phyloP scores from a whole-genome alignment of 768 basidiomycete species.

The Crepidotus variabilis region DNA sequence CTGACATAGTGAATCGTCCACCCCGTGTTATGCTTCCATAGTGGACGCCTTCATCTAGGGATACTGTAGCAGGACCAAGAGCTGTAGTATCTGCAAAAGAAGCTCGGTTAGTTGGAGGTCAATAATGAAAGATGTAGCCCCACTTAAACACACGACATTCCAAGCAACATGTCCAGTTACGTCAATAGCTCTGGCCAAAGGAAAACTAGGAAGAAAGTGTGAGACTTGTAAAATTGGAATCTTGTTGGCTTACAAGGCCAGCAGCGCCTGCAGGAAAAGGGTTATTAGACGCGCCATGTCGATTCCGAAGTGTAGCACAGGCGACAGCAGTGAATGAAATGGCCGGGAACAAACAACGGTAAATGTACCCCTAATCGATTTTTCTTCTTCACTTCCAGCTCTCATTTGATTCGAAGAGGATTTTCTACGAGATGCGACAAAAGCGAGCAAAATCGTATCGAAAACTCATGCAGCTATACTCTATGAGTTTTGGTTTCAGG shows the following conservation, averaged over 20 bases:
- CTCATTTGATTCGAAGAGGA: background rate
- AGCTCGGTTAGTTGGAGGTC: conserved; percentile 1
- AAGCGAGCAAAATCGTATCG: conserved; percentile 93
- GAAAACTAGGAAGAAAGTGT: conserved; percentile 18
- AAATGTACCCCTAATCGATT: conserved; percentile 8
- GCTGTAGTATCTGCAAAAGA: conserved; percentile 23
- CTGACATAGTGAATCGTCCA: conserved; percentile 70
- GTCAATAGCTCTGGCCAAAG: conserved; percentile 43
- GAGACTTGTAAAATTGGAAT: background rate
- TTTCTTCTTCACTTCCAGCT: background rate
- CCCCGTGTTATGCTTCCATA: conserved; percentile 49
- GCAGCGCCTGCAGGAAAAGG: conserved; percentile 21
- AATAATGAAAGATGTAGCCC: conserved; percentile 14
- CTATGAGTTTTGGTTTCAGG: conserved; percentile 82
- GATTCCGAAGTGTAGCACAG: background rate
- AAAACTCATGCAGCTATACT: conserved; percentile 91
- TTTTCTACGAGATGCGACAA: conserved; percentile 67
- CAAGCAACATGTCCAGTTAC: conserved; percentile 61
- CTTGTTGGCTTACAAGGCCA: conserved; percentile 24
- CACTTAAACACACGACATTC: conserved; percentile 70
- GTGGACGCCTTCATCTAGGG: conserved; percentile 56
- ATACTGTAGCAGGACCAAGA: conserved; percentile 55
- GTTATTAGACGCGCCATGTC: conserved; percentile 16
- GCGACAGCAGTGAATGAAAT: background rate
- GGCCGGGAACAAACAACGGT: conserved; percentile 9